A percentile compares a stretch with the other conserved stretches of the same genome.
phyloP scores from a whole-genome alignment of 140 eudicot genomes.

The Erigeron philadelphicus region DNA sequence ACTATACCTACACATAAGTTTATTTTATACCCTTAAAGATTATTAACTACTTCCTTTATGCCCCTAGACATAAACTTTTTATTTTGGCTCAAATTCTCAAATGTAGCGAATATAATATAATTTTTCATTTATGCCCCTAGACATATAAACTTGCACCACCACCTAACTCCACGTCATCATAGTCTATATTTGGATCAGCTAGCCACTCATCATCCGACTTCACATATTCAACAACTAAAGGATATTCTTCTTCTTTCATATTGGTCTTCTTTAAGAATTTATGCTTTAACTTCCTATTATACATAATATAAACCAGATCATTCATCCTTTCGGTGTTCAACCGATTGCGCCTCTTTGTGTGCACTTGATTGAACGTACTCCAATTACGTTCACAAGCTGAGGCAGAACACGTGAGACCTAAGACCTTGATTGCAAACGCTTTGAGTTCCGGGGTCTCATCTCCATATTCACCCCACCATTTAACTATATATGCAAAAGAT shows the following conservation, averaged over 20 bases:
- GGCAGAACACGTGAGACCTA: conserved; percentile 16
- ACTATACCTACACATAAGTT: no score
- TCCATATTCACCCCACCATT: not conserved
- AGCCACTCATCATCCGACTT: conserved; percentile 14
- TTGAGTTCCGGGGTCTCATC: conserved; percentile 11
- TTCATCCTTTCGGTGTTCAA: conserved; percentile 14
- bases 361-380: conserved; percentile 18
- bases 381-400: conserved; percentile 17
- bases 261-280: not conserved
- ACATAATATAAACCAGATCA: conserved; percentile 1
- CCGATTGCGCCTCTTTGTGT: conserved; percentile 7
- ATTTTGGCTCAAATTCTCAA: no score
- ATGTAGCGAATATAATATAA: no score
- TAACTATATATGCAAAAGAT: conserved; percentile 4
- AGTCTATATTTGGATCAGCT: not conserved
- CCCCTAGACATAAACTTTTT: no score
- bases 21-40: no score
- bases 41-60: no score
- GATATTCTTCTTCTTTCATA: conserved; percentile 3
- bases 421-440: conserved; percentile 4
- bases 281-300: conserved; percentile 3
- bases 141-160: not conserved
- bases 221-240: not conserved
- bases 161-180: not conserved
- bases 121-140: no score